Percentiles rank a stretch among this genome's conserved stretches.
Evolutionary conservation across 129 eudicot genomes (phyloP).

Genomic region (Flaveria bidentis): DNA sequence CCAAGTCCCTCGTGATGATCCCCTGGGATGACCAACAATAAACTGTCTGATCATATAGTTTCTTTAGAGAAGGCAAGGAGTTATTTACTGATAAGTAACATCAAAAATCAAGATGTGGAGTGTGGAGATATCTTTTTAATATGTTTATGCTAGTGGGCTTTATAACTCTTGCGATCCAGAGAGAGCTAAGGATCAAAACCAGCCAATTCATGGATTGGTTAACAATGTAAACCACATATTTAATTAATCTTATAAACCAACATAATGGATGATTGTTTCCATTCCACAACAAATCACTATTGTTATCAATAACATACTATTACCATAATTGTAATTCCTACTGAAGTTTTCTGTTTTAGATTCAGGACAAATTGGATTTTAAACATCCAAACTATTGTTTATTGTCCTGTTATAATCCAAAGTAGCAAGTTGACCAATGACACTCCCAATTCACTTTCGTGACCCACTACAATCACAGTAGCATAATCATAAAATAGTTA

Average conservation of each 20-base stretch:
- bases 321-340: neutral
- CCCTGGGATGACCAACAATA: slow-evolving; percentile 34
- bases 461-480: too few species aligned
- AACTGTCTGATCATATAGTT: neutral
- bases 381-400: too few species aligned
- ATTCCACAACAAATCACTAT: neutral
- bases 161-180: neutral
- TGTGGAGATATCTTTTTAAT: neutral
- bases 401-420: too few species aligned
- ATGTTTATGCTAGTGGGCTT: neutral
- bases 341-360: neutral
- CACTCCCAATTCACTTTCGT: too few species aligned
- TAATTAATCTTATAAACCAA: too few species aligned
- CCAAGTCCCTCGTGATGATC: slow-evolving; percentile 29
- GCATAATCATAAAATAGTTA: too few species aligned
- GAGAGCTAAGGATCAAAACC: neutral
- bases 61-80: neutral
- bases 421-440: too few species aligned
- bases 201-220: neutral
- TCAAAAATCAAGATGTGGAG: neutral
- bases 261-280: neutral
- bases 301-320: neutral
- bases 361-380: too few species aligned
- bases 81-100: neutral
- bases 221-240: neutral